Conservation (phyloP, 164 flowering plant genomes). For the Macadamia integrifolia region DNA sequence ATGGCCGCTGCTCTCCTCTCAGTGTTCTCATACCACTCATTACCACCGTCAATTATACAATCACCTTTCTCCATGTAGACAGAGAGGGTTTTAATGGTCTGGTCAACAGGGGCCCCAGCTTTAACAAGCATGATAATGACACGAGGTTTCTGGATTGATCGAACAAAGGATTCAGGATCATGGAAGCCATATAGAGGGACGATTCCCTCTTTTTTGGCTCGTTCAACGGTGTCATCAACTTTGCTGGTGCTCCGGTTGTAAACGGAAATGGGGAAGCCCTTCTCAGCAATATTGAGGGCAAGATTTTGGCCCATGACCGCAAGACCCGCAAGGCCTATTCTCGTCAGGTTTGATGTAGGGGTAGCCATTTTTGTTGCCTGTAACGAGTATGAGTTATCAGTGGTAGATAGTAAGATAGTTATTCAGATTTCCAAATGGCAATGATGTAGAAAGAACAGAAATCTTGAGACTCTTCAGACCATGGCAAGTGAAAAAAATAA, state of each 20-base stretch:
- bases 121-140: conserved; percentile 66
- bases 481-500: not conserved
- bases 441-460: not conserved
- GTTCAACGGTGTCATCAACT: conserved; percentile 67
- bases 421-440: not conserved
- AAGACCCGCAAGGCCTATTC: conserved; percentile 69
- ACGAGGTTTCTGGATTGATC: conserved; percentile 55
- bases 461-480: not conserved
- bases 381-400: conserved; percentile 6
- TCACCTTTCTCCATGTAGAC: conserved; percentile 65
- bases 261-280: conserved; percentile 76
- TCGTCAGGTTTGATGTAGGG: conserved; percentile 20
- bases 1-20: conserved; percentile 57
- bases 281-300: conserved; percentile 83
- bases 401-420: not conserved
- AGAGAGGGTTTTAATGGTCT: conserved; percentile 55
- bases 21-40: conserved; percentile 73
- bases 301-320: conserved; percentile 83
- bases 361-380: conserved; percentile 31
- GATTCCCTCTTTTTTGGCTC: conserved; percentile 65
- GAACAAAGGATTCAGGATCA: conserved; percentile 57
- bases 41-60: conserved; percentile 69
- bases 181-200: conserved; percentile 60
- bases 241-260: conserved; percentile 71
- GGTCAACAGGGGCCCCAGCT: conserved; percentile 69